These are phyloP conservation scores for Heliamphora pulchella DNA, from an alignment of 179 eudicot species.

Conservation along the genomic window DNA sequence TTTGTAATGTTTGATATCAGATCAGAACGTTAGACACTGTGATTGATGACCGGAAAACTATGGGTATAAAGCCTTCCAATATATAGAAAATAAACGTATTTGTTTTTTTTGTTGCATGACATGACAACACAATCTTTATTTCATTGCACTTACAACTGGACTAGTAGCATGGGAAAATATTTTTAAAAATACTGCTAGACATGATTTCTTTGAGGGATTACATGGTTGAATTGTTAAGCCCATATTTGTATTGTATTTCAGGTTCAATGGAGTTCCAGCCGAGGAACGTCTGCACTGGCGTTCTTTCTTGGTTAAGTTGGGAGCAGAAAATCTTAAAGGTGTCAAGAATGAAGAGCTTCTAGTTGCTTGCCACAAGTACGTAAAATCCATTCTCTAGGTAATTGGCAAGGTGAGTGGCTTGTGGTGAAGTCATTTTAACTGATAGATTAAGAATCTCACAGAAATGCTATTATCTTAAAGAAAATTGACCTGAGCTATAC, in stretches of 20 bases:
- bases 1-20: neutral
- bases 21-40: neutral
- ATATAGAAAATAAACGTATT: neutral
- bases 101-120: neutral
- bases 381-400: neutral
- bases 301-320: slow-evolving; percentile 85
- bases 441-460: neutral
- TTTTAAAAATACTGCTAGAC: neutral
- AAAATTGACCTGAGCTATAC: neutral
- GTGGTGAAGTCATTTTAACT: neutral
- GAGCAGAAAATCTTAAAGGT: slow-evolving; percentile 90
- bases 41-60: neutral
- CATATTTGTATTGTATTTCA: slow-evolving; percentile 22
- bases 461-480: neutral
- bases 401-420: neutral
- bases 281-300: slow-evolving; percentile 99
- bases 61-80: neutral
- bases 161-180: neutral
- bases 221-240: neutral
- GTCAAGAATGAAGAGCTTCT: slow-evolving; percentile 92
- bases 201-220: neutral
- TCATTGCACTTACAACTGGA: neutral
- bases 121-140: neutral
- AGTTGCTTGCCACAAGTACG: slow-evolving; percentile 97
- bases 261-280: slow-evolving; percentile 93